These are phyloP conservation scores for Ascochyta clinopodiicola DNA, from an alignment of 2,329 filamentous ascomycete genomes.

Conservation along the genomic window DNA sequence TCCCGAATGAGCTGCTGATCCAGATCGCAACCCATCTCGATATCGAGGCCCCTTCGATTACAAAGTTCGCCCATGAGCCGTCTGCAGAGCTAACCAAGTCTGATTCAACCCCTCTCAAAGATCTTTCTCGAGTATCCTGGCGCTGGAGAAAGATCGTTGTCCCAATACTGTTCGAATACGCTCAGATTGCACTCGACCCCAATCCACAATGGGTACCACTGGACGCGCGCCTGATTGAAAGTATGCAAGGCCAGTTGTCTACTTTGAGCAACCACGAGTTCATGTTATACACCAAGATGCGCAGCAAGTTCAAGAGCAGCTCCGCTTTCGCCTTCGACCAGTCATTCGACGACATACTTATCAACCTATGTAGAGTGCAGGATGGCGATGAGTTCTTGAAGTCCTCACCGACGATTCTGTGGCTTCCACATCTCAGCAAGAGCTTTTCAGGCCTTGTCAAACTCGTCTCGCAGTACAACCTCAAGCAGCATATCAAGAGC, in stretches of 20 bases:
- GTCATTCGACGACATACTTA: constrained; percentile 41
- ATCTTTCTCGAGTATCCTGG: constrained; percentile 42
- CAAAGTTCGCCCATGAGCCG: constrained; percentile 44
- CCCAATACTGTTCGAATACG: constrained; percentile 42
- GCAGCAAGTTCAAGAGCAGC: constrained; percentile 44
- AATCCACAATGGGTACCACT: constrained; percentile 44
- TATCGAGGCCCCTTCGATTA: constrained; percentile 39
- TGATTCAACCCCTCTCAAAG: constrained; percentile 34
- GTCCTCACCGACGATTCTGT: constrained; percentile 29
- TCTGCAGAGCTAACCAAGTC: constrained; percentile 33
- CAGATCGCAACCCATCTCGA: constrained; percentile 44
- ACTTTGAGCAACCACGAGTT: constrained; percentile 43
- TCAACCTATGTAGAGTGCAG: constrained; percentile 42
- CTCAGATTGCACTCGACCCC: constrained; percentile 34
- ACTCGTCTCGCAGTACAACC: constrained; percentile 28
- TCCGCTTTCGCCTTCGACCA: constrained; percentile 36
- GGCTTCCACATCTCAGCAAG: constrained; percentile 42
- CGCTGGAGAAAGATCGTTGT: constrained; percentile 41
- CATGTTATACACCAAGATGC: constrained; percentile 40
- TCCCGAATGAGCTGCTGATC: constrained; percentile 48
- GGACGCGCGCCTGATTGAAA: constrained; percentile 42
- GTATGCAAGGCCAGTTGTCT: constrained; percentile 41
- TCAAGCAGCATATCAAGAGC: constrained; percentile 53
- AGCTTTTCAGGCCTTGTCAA: constrained; percentile 27
- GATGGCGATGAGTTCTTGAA: constrained; percentile 40